These are phyloP conservation scores for Flagelloscypha sp. DNA, from an alignment of 768 basidiomycete species.

Conservation along the genomic window DNA sequence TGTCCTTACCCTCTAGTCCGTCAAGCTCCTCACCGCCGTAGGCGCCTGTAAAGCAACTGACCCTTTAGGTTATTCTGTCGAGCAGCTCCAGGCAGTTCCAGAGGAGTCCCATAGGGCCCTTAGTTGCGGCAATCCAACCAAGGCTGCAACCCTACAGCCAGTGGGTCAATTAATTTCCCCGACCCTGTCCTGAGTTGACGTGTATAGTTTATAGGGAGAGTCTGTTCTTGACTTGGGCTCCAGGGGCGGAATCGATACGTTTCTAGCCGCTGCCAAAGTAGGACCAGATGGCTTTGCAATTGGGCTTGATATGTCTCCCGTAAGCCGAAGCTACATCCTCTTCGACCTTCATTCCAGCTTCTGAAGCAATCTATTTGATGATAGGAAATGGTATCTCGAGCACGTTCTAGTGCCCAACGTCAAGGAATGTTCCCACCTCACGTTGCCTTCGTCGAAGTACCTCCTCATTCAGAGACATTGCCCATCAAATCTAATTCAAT, in stretches of 20 bases:
- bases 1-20: too few species aligned
- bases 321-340: conserved; percentile 15
- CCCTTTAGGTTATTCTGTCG: conserved; percentile 40
- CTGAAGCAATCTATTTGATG: too few species aligned
- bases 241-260: conserved; percentile 48
- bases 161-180: too few species aligned
- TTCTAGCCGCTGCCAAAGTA: conserved; percentile 42
- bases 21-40: too few species aligned
- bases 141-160: conserved; percentile 35
- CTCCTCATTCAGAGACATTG: conserved; percentile 31
- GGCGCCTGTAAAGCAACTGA: conserved; percentile 28
- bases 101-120: conserved; percentile 39
- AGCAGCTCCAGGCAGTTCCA: conserved; percentile 36
- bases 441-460: conserved; percentile 41
- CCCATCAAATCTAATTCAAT: conserved; percentile 41
- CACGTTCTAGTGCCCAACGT: conserved; percentile 35
- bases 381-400: conserved; percentile 44
- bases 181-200: too few species aligned
- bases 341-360: not conserved
- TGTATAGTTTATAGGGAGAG: conserved; percentile 47
- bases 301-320: conserved; percentile 46
- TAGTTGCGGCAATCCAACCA: conserved; percentile 47
- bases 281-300: conserved; percentile 42
- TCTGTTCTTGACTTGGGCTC: conserved; percentile 48
- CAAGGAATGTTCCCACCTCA: conserved; percentile 37